Evolutionary conservation across 495 filamentous ascomycete species (phyloP).

Genomic region (Penicillium antarcticum): DNA sequence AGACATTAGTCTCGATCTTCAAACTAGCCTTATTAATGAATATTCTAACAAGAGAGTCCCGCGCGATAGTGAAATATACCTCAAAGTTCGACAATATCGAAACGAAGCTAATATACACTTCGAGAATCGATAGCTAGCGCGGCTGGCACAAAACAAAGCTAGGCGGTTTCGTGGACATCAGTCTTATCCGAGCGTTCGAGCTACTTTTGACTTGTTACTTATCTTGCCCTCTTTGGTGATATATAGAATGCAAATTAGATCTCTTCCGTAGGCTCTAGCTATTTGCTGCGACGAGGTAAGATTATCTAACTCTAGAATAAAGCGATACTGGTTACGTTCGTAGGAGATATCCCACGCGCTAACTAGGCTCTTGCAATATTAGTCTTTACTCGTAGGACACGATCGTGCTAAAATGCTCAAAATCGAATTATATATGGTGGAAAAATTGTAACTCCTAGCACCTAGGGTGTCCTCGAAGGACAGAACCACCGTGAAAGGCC

Average conservation of each 20-base stretch:
- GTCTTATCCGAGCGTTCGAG: conserved; percentile 3
- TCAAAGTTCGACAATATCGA: conserved; percentile 37
- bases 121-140: conserved; percentile 18
- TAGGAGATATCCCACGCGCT: conserved; percentile 22
- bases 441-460: conserved; percentile 12
- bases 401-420: conserved; percentile 9
- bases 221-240: conserved; percentile 2
- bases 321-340: not conserved
- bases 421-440: conserved; percentile 14
- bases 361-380: conserved; percentile 10
- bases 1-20: conserved; percentile 12
- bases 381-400: conserved; percentile 11
- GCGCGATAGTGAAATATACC: conserved; percentile 37
- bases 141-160: conserved; percentile 19
- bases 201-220: conserved; percentile 15
- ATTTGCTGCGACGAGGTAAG: conserved; percentile 17
- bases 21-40: conserved; percentile 24
- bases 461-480: conserved; percentile 9
- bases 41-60: conserved; percentile 33
- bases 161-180: conserved; percentile 5
- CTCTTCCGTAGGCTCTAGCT: conserved; percentile 15
- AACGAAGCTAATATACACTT: conserved; percentile 19
- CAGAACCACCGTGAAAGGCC: conserved; percentile 1
- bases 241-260: conserved; percentile 10
- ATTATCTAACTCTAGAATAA: not conserved